These are phyloP conservation scores for Chamaecyparis obtusa DNA, from an alignment of 75 land plant genomes.

Conservation along the genomic window DNA sequence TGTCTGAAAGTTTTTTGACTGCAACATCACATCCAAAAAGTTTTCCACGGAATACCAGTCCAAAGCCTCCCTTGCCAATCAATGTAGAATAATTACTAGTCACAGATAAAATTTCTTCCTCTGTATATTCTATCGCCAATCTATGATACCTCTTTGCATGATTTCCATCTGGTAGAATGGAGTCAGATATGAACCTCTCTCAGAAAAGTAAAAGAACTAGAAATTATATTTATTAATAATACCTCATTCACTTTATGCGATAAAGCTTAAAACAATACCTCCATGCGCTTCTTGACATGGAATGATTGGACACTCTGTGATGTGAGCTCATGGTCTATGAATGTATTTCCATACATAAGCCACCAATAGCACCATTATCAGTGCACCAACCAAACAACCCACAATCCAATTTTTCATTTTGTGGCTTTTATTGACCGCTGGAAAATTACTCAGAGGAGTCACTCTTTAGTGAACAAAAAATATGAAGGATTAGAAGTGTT, in stretches of 20 bases:
- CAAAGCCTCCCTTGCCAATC: background rate
- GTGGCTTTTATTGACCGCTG: background rate
- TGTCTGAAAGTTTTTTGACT: background rate
- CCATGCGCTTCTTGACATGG: background rate
- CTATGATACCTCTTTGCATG: background rate
- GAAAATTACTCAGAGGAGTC: background rate
- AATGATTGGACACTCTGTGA: background rate
- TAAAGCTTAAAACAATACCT: background rate
- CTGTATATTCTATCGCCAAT: constrained; percentile 31
- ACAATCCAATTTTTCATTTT: background rate
- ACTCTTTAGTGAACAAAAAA: background rate
- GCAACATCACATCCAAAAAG: background rate
- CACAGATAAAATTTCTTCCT: constrained; percentile 61
- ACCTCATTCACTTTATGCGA: background rate
- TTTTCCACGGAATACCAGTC: background rate
- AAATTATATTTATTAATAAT: too few relatives aligned
- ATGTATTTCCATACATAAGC: background rate
- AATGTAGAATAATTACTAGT: constrained; percentile 44
- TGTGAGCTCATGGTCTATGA: background rate
- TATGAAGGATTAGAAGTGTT: too few relatives aligned
- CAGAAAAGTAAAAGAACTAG: too few relatives aligned
- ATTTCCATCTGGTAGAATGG: background rate
- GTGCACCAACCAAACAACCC: background rate
- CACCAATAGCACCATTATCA: too few relatives aligned
- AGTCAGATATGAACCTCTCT: background rate